Percentiles rank a stretch among this genome's conserved stretches.
Evolutionary conservation across 495 filamentous ascomycete genomes (phyloP).

Genomic region (Penicillium mononematosum): DNA sequence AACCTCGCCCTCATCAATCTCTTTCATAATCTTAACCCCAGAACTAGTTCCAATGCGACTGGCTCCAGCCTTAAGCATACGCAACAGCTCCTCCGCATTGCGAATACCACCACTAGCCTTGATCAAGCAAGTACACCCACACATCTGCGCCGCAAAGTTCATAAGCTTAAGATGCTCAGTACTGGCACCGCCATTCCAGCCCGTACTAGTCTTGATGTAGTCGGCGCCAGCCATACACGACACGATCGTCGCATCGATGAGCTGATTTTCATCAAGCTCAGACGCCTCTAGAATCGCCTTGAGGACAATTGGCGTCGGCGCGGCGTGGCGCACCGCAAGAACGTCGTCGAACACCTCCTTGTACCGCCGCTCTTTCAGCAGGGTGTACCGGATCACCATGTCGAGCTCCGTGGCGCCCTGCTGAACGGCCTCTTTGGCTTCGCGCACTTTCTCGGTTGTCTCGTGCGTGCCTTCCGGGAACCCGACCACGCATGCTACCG

Average conservation of each 20-base stretch:
- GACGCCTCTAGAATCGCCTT: conserved; percentile 71
- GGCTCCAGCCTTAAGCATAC: conserved; percentile 64
- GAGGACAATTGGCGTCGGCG: conserved; percentile 46
- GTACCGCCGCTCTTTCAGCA: conserved; percentile 52
- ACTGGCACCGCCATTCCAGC: conserved; percentile 63
- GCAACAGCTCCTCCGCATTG: conserved; percentile 49
- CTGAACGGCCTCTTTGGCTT: conserved; percentile 55
- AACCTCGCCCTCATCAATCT: conserved; percentile 34
- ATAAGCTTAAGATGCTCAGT: conserved; percentile 58
- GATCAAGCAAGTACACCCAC: conserved; percentile 51
- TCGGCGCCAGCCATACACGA: conserved; percentile 59
- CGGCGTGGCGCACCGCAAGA: conserved; percentile 51
- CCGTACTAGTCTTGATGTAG: conserved; percentile 71
- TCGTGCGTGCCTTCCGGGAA: conserved; percentile 64
- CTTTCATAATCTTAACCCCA: conserved; percentile 57
- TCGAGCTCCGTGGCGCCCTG: conserved; percentile 64
- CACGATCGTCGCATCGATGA: conserved; percentile 60
- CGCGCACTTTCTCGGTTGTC: conserved; percentile 51
- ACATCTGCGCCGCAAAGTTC: conserved; percentile 41
- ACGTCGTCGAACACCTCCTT: conserved; percentile 57
- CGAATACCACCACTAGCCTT: conserved; percentile 68
- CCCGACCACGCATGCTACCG: conserved; percentile 63
- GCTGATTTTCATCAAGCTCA: conserved; percentile 52
- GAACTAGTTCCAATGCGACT: conserved; percentile 62
- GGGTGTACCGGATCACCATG: conserved; percentile 62